Base-by-base conservation (phyloP, 2,329 filamentous ascomycete genomes). In the Ophiocordyceps sinensis region DNA sequence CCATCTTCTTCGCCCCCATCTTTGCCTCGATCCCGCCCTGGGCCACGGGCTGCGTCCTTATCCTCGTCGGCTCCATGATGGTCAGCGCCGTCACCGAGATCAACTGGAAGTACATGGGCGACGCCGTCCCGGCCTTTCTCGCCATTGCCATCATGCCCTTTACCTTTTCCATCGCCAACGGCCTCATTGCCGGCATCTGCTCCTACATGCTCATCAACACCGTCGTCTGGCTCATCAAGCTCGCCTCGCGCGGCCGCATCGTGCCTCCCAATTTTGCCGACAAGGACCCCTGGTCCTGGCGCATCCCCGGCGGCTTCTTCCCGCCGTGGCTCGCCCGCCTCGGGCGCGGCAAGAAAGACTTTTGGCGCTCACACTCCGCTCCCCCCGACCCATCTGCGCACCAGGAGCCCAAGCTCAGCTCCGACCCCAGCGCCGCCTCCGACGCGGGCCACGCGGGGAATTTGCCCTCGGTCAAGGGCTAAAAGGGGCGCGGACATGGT, bases 41-140 rank as follows among this genome's bases (percentile, higher is more conserved):
- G 84, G 86, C 86, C 3, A 94, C 86, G 0, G 86, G 86, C 38
- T 87, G 82, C 56, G 87, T 87, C n/a, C 71, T 93, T 23, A 72
- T 94, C 50, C 77, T 94, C 32, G 85, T 94, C 41, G 86, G 86
- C n/a, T 79, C 79, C 17, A 81, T 93, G 71, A 93, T 93, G 86
- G 77, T 81, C 43, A 73, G 77, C 45, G 73, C 83, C 1, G 82
- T 83, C 12, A 75, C 75, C 14, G 82, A 91, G 47, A 88, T 94
- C 67, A 94, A 94, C 69, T 94, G 86, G 86, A 68, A 69, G 37
- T 93, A 94, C 61, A 68, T 85, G 45, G 85, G 85, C 40, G 86
- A 94, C 57, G 80, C 84, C 1, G 71, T 93, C 21, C 86, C 86
- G 0, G 85, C 86, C 3, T 93, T 93, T 63, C 66, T 93, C 30